Evolutionary conservation across 805 yeast genomes (phyloP).

Genomic region (Komagataella pastoris): DNA sequence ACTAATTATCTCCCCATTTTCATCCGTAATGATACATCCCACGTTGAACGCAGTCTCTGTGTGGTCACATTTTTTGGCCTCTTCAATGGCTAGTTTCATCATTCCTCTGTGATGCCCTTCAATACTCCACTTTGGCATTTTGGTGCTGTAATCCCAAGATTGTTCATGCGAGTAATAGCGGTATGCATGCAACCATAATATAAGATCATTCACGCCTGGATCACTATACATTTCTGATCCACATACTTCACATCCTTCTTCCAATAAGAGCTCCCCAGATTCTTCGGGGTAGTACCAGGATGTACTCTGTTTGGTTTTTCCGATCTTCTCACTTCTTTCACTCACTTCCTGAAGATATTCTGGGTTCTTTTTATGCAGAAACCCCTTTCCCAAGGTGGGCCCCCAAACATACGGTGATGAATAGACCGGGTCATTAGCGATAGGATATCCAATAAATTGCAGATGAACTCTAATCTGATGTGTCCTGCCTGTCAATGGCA

Average conservation of each 20-base stretch:
- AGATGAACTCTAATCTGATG: slow-evolving; percentile 93
- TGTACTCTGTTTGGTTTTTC: slow-evolving; percentile 54
- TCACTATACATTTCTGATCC: slow-evolving; percentile 64
- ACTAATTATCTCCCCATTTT: slow-evolving; percentile 49
- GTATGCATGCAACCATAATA: slow-evolving; percentile 85
- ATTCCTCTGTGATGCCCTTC: slow-evolving; percentile 33
- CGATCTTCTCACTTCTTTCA: slow-evolving; percentile 42
- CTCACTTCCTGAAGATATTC: slow-evolving; percentile 24
- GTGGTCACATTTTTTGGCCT: slow-evolving; percentile 71
- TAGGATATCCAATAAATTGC: slow-evolving; percentile 81
- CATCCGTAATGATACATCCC: slow-evolving; percentile 74
- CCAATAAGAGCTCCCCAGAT: slow-evolving; percentile 56
- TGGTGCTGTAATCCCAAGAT: slow-evolving; percentile 65
- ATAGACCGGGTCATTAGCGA: slow-evolving; percentile 86
- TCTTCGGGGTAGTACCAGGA: slow-evolving; percentile 51
- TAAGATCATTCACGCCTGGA: slow-evolving; percentile 81
- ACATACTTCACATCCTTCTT: slow-evolving; percentile 51
- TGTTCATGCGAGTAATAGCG: slow-evolving; percentile 46
- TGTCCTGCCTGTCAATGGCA: slow-evolving; percentile 85
- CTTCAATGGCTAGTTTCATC: slow-evolving; percentile 67
- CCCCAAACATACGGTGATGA: slow-evolving; percentile 82
- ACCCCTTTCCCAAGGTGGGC: slow-evolving; percentile 43
- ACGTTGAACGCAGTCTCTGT: slow-evolving; percentile 84
- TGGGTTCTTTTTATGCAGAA: slow-evolving; percentile 17
- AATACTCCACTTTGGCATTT: slow-evolving; percentile 74